Conservation (phyloP, 108 stramenopile genomes). For the Cyclotella choctawhatcheeana region DNA sequence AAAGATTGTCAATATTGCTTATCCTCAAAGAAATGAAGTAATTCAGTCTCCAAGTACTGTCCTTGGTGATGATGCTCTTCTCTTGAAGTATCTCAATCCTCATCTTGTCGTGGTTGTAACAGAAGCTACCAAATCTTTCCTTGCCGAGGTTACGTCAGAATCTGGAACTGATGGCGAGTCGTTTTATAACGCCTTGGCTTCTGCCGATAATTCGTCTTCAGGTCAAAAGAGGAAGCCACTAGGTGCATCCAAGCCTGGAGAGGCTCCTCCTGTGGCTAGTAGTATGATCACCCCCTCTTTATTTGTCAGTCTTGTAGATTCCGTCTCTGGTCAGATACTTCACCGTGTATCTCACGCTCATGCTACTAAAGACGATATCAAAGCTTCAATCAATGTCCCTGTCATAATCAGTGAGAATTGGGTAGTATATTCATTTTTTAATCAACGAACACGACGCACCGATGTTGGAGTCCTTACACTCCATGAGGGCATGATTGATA, state of each 20-base stretch:
- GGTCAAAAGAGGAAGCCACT: slow-evolving; percentile 60
- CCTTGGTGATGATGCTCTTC: slow-evolving; percentile 92
- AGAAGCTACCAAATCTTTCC: slow-evolving; percentile 46
- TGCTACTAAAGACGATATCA: slow-evolving; percentile 46
- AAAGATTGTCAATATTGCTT: slow-evolving; percentile 71
- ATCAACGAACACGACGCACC: slow-evolving; percentile 78
- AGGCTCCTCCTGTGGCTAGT: slow-evolving; percentile 24
- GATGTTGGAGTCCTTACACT: slow-evolving; percentile 90
- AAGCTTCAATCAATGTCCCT: slow-evolving; percentile 57
- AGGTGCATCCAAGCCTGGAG: slow-evolving; percentile 60
- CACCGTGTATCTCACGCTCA: slow-evolving; percentile 88
- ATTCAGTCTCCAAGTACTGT: slow-evolving; percentile 80
- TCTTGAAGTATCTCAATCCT: slow-evolving; percentile 96
- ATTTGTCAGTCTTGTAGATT: slow-evolving; percentile 88
- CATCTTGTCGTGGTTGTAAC: slow-evolving; percentile 88
- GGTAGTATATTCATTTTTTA: slow-evolving; percentile 94
- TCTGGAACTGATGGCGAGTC: slow-evolving; percentile 35
- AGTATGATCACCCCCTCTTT: slow-evolving; percentile 43
- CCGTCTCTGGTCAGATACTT: slow-evolving; percentile 90
- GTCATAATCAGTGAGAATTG: slow-evolving; percentile 91
- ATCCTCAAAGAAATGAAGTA: slow-evolving; percentile 79
- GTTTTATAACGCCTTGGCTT: slow-evolving; percentile 41
- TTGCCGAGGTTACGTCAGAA: slow-evolving; percentile 16
- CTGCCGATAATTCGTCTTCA: slow-evolving; percentile 16
- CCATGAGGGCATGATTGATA: slow-evolving; percentile 97